phyloP scores from a whole-genome alignment of 306 rosid genomes.

The Trifolium pratense region DNA sequence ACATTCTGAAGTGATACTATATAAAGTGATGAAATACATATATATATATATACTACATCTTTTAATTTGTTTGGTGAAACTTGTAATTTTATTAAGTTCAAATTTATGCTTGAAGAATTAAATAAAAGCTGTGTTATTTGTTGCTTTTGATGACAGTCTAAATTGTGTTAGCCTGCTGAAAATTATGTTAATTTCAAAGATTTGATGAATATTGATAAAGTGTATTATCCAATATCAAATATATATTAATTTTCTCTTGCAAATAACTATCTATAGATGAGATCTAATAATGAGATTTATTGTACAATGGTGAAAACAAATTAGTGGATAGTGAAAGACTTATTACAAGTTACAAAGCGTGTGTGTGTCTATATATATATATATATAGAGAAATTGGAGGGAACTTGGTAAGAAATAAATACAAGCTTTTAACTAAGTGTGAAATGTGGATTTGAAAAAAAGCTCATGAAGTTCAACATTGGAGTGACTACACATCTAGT shows the following conservation, averaged over 20 bases:
- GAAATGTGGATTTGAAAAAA: too few relatives aligned
- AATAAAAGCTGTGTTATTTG: neutral
- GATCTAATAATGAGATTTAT: too few relatives aligned
- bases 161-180: neutral
- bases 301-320: too few relatives aligned
- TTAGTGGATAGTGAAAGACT: too few relatives aligned
- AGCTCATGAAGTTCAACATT: too few relatives aligned
- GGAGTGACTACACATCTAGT: too few relatives aligned
- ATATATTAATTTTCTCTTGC: neutral
- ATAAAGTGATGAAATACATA: slow-evolving; percentile 6
- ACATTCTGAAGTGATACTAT: slow-evolving; percentile 62
- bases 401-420: too few relatives aligned
- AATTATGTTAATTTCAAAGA: neutral
- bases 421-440: too few relatives aligned
- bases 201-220: neutral
- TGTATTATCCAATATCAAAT: neutral
- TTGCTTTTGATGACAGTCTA: neutral
- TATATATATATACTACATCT: neutral
- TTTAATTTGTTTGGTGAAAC: slow-evolving; percentile 28
- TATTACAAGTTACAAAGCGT: too few relatives aligned
- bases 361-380: too few relatives aligned
- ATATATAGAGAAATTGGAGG: too few relatives aligned
- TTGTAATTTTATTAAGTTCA: slow-evolving; percentile 12
- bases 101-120: neutral
- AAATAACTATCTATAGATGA: too few relatives aligned